Evolutionary conservation across 441 rosid species (phyloP).

Genomic region (Pelargonium myrrhifolium): DNA sequence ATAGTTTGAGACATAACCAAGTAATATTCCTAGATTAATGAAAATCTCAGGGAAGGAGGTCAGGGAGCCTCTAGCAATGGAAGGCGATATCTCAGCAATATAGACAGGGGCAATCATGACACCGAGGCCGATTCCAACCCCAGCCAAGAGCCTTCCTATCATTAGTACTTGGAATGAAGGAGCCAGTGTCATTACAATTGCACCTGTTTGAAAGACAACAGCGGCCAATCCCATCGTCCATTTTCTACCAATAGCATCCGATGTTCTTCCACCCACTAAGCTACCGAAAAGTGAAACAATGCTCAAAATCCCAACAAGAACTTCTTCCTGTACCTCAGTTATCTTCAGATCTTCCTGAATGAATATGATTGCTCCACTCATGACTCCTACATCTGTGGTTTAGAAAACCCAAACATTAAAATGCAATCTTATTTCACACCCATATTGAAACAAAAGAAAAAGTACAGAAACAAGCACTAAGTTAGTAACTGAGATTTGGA

Average conservation of each 20-base stretch:
- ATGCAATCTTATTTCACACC: neutral
- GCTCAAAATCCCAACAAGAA: constrained; percentile 33
- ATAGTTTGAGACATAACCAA: constrained; percentile 1
- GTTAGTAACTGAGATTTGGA: no score
- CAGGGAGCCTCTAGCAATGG: neutral
- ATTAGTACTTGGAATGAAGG: constrained; percentile 28
- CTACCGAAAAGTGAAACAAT: constrained; percentile 31
- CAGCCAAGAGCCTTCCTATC: constrained; percentile 28
- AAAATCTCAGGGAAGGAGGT: constrained; percentile 3
- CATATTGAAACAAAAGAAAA: neutral
- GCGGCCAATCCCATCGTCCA: constrained; percentile 30
- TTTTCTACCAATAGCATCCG: constrained; percentile 30
- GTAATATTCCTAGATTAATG: neutral
- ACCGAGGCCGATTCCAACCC: constrained; percentile 30
- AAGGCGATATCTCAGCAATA: constrained; percentile 8
- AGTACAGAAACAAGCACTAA: no score
- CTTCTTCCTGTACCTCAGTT: constrained; percentile 26
- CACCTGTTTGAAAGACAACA: constrained; percentile 28
- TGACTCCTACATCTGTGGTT: constrained; percentile 39
- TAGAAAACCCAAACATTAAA: constrained; percentile 5
- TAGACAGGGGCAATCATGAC: constrained; percentile 33
- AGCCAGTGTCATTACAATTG: constrained; percentile 27
- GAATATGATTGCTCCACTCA: constrained; percentile 31
- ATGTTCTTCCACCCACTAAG: constrained; percentile 30
- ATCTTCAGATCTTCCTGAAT: constrained; percentile 28